A percentile compares a stretch with the other conserved stretches of the same genome.
Conservation (phyloP, 371 early-diverging fungal species). For the Parasitella parasitica region DNA sequence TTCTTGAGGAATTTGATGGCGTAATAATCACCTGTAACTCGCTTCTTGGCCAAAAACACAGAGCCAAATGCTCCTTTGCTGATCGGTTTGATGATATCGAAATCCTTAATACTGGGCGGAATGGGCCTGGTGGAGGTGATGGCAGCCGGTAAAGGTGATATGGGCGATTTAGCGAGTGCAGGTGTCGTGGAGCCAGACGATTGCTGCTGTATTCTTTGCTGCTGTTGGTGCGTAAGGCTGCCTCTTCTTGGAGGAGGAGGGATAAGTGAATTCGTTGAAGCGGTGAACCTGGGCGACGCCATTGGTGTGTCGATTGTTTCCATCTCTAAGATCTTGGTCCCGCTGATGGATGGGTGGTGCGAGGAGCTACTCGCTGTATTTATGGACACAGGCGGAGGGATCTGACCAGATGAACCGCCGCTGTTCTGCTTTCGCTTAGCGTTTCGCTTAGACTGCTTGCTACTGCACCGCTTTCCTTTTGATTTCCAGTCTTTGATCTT, state of each 20-base stretch:
- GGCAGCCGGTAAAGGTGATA: constrained; percentile 51
- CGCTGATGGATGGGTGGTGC: neutral
- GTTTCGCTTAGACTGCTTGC: neutral
- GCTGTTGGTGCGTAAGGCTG: neutral
- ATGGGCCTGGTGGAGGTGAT: constrained; percentile 41
- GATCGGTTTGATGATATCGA: constrained; percentile 90
- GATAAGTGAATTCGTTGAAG: neutral
- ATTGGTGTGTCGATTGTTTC: constrained; percentile 45
- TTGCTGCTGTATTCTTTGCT: neutral
- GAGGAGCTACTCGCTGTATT: neutral
- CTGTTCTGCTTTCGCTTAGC: constrained; percentile 2
- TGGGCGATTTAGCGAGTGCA: constrained; percentile 34
- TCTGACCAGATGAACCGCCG: neutral
- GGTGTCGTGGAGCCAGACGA: constrained; percentile 3
- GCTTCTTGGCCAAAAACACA: constrained; percentile 85
- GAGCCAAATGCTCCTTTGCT: constrained; percentile 92
- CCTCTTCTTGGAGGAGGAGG: neutral
- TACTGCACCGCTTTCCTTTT: constrained; percentile 9
- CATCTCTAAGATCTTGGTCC: constrained; percentile 29
- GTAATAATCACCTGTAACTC: constrained; percentile 82
- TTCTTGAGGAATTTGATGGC: constrained; percentile 91
- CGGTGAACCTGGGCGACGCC: constrained; percentile 30
- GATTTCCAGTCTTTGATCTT: constrained; percentile 24
- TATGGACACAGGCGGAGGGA: neutral
- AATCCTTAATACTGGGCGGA: constrained; percentile 84